These are phyloP conservation scores for Phytophthora multivora DNA, from an alignment of 352 stramenopile genomes.

Conservation along the genomic window DNA sequence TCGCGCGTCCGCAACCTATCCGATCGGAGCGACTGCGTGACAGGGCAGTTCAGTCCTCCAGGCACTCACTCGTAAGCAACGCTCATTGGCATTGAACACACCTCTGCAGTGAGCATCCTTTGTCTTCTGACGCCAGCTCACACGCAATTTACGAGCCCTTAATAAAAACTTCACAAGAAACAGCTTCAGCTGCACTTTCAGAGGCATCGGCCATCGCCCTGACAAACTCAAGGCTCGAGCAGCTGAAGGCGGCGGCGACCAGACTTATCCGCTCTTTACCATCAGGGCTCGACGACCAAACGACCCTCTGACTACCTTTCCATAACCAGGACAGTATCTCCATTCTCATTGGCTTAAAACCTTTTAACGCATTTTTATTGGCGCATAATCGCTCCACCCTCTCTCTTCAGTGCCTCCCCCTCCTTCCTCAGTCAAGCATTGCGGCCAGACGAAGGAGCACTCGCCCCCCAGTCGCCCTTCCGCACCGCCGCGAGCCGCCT, in stretches of 20 bases:
- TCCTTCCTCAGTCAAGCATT: conserved; percentile 17
- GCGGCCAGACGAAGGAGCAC: conserved; percentile 3
- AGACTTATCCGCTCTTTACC: conserved; percentile 19
- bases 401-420: conserved; percentile 2
- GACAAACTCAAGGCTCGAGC: background rate
- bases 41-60: background rate
- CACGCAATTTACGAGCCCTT: background rate
- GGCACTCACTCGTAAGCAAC: conserved; percentile 8
- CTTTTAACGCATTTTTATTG: conserved; percentile 6
- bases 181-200: background rate
- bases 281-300: conserved; percentile 15
- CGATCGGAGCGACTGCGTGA: conserved; percentile 4
- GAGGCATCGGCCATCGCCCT: background rate
- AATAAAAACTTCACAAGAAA: background rate
- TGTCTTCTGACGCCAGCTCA: background rate
- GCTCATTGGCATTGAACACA: conserved; percentile 1
- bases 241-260: conserved; percentile 8
- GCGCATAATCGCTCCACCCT: conserved; percentile 2
- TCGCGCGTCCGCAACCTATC: conserved; percentile 2
- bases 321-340: conserved; percentile 6
- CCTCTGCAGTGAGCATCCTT: conserved; percentile 3
- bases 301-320: conserved; percentile 23
- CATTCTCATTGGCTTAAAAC: conserved; percentile 7
- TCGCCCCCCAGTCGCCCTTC: conserved; percentile 8
- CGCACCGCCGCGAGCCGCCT: conserved; percentile 1